Conservation (phyloP, 441 rosid genomes). For the Bruguiera hainesii region DNA sequence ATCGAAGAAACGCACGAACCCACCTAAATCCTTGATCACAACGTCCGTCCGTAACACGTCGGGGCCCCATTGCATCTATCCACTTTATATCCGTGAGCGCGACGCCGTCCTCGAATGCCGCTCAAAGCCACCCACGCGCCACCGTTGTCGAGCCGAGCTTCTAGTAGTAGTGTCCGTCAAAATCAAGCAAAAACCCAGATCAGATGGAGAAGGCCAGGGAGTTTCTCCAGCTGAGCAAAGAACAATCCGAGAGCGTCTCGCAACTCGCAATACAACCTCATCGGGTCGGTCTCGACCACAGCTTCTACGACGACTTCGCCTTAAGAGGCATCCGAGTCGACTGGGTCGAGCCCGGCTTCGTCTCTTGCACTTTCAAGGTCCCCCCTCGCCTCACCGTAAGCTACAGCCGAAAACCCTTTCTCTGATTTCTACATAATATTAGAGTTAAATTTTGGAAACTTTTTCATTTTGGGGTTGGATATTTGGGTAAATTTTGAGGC, state of each 20-base stretch:
- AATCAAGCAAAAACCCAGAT: neutral
- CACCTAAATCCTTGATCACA: too few species aligned
- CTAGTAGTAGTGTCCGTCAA: neutral
- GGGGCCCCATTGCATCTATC: too few species aligned
- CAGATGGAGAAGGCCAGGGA: slow-evolving; percentile 58
- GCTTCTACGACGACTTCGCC: slow-evolving; percentile 68
- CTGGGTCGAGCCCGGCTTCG: slow-evolving; percentile 62
- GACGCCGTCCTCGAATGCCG: too few species aligned
- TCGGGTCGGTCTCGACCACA: slow-evolving; percentile 34
- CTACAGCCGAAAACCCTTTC: neutral
- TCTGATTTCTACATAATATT: neutral
- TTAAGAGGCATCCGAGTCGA: slow-evolving; percentile 70
- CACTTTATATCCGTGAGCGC: too few species aligned
- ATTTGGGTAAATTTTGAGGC: neutral
- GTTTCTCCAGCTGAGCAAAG: slow-evolving; percentile 40
- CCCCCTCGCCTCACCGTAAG: slow-evolving; percentile 86
- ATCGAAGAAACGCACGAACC: too few species aligned
- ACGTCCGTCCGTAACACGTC: too few species aligned
- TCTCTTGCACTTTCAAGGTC: slow-evolving; percentile 72
- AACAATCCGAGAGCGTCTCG: slow-evolving; percentile 38
- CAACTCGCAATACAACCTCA: slow-evolving; percentile 44
- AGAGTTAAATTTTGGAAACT: too few species aligned
- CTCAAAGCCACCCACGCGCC: too few species aligned
- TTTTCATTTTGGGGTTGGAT: neutral
- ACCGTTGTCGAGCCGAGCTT: neutral